Base-by-base conservation (phyloP, 371 early-diverging fungal genomes). In the Mortierella sp. region DNA sequence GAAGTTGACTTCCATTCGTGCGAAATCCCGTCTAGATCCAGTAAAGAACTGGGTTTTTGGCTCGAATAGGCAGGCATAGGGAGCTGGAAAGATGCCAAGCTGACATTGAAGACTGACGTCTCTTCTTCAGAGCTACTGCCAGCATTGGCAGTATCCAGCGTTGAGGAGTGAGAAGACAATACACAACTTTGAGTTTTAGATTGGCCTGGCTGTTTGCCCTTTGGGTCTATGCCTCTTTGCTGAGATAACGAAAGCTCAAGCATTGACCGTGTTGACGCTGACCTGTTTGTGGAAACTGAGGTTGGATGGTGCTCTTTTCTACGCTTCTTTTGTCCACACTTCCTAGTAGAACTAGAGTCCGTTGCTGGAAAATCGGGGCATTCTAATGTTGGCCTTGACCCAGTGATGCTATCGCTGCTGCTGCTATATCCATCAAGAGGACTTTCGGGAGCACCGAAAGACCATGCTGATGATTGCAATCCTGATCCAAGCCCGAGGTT, bases 131-230 rank as follows among this genome's bases (percentile, higher is more conserved):
- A 8, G 24, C 28, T 45, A 24, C 47, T 11, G 5, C 19, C 4
- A 50, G 9, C 58, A 32, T 19, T 33, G 7, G 13, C 22, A 4
- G 4, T 16, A 19, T 19, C 19, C 48, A 15, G 15, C 15, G 61
- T 19, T 8, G n/a, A 8, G 9, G 19, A 22, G 5, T 52, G n/a
- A 8, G 52, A 21, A 8, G 52, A 1, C 5, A n/a, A 52, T 8
- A 19, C 21, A 52, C 22, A 22, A 5, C 8, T 52, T 52, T 22
- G 22, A 55, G 4, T 10, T 2, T 24, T 7, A 16, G 66, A 59
- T 0, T 60, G 61, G 33, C 66, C 70, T 3, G 64, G 68, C 22
- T 68, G 58, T 47, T 77, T 77, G 40, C 77, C 77, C 33, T 77
- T 77, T 48, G n/a, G n/a, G 41, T 60, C 47, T 36, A 63, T 61